phyloP scores from a whole-genome alignment of 805 yeast species.

The Candida maris region DNA sequence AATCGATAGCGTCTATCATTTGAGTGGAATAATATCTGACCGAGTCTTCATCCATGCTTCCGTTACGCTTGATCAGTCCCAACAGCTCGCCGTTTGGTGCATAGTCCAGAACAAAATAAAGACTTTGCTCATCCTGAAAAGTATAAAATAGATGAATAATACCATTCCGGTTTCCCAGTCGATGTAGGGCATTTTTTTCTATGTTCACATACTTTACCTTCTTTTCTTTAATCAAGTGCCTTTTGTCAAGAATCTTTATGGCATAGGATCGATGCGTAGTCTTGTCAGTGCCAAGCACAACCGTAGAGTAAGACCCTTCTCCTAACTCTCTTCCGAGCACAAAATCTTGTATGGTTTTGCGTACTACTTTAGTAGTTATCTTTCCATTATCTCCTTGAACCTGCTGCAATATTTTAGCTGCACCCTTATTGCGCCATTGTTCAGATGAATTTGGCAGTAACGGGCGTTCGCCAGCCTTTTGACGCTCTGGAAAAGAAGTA shows the following conservation, averaged over 20 bases:
- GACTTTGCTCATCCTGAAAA: conserved; percentile 70
- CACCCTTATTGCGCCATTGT: conserved; percentile 57
- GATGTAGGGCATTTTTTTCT: conserved; percentile 74
- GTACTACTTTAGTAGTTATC: conserved; percentile 47
- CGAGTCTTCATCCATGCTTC: conserved; percentile 68
- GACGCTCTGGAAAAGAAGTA: background rate
- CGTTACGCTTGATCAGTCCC: conserved; percentile 60
- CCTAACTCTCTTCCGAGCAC: conserved; percentile 85
- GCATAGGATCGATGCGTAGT: conserved; percentile 66
- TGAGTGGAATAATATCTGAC: conserved; percentile 70
- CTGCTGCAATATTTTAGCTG: conserved; percentile 50
- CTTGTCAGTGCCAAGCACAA: conserved; percentile 76
- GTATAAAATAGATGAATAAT: conserved; percentile 70
- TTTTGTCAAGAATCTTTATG: conserved; percentile 69
- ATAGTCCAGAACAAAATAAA: conserved; percentile 73
- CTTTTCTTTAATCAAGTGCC: conserved; percentile 75
- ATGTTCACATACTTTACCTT: conserved; percentile 82
- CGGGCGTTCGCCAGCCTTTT: conserved; percentile 2
- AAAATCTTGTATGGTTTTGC: conserved; percentile 71
- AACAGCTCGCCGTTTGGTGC: conserved; percentile 79
- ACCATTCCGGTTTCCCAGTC: conserved; percentile 59
- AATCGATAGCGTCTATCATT: conserved; percentile 66
- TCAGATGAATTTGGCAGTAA: conserved; percentile 25
- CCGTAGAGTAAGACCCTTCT: conserved; percentile 95
- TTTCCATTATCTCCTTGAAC: conserved; percentile 46